Evolutionary conservation across 495 filamentous ascomycete species (phyloP).

Genomic region (Eremomyces bilateralis): DNA sequence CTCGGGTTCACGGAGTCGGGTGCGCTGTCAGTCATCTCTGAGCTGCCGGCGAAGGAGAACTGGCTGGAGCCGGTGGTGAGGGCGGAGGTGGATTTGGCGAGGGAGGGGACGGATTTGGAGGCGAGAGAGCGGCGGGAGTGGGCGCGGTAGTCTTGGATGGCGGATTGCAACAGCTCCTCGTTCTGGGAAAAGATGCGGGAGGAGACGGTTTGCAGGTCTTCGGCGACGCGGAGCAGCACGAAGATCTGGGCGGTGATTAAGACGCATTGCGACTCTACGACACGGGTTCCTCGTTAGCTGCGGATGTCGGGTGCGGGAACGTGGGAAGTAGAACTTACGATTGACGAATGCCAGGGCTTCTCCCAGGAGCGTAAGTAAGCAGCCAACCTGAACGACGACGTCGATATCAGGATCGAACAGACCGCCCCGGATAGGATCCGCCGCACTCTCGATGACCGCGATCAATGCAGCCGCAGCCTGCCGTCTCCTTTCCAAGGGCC

Average conservation of each 20-base stretch:
- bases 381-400: slow-evolving; percentile 66
- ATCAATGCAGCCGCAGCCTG: slow-evolving; percentile 51
- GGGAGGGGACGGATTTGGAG: slow-evolving; percentile 16
- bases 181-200: slow-evolving; percentile 43
- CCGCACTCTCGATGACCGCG: slow-evolving; percentile 59
- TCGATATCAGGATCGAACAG: slow-evolving; percentile 59
- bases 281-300: slow-evolving; percentile 18
- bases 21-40: slow-evolving; percentile 47
- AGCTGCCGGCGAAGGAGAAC: slow-evolving; percentile 50
- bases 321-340: slow-evolving; percentile 28
- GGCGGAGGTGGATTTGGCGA: slow-evolving; percentile 43
- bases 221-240: slow-evolving; percentile 52
- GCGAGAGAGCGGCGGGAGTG: background rate
- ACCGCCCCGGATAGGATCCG: slow-evolving; percentile 73
- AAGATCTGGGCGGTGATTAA: slow-evolving; percentile 22
- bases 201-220: slow-evolving; percentile 61
- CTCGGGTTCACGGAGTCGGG: slow-evolving; percentile 28
- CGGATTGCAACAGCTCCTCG: slow-evolving; percentile 46
- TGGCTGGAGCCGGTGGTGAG: slow-evolving; percentile 27
- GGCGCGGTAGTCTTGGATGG: slow-evolving; percentile 20
- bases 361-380: slow-evolving; percentile 60
- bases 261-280: background rate
- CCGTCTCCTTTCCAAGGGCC: slow-evolving; percentile 29
- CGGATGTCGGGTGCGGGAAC: slow-evolving; percentile 40
- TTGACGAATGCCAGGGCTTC: slow-evolving; percentile 58